Conservation (phyloP, 2,329 filamentous ascomycete species). For the Dichotomopilus funicola region DNA sequence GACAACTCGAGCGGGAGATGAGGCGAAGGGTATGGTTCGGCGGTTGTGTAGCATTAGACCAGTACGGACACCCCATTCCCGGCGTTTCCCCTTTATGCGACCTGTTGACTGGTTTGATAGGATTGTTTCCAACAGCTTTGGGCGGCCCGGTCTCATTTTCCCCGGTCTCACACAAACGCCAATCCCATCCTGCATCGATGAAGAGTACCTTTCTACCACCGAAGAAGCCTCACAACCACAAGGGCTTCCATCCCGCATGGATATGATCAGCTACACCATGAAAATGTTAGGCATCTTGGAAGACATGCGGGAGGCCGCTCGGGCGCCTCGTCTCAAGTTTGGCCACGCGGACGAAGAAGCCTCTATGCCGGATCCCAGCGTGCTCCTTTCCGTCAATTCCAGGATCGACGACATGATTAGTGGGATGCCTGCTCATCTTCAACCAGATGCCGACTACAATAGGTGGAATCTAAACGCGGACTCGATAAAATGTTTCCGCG, state of each 20-base stretch:
- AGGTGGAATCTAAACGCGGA: slow-evolving; percentile 2
- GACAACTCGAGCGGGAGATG: slow-evolving; percentile 27
- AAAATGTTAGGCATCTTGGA: slow-evolving; percentile 19
- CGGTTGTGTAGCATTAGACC: slow-evolving; percentile 26
- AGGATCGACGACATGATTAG: slow-evolving; percentile 13
- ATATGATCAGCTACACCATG: slow-evolving; percentile 18
- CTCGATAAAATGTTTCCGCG: slow-evolving; percentile 1
- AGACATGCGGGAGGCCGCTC: slow-evolving; percentile 3
- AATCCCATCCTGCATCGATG: slow-evolving; percentile 25
- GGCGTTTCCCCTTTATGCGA: background rate
- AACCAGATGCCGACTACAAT: slow-evolving; percentile 5
- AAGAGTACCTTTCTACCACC: slow-evolving; percentile 24
- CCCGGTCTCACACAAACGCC: slow-evolving; percentile 11
- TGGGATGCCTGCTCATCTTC: slow-evolving; percentile 9
- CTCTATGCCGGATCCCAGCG: slow-evolving; percentile 11
- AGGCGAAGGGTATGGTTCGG: slow-evolving; percentile 27
- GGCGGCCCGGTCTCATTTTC: slow-evolving; percentile 22
- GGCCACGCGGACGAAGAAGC: background rate
- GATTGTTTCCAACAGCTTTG: slow-evolving; percentile 26
- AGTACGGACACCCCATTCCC: slow-evolving; percentile 14
- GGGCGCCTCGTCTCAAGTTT: background rate
- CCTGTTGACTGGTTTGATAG: slow-evolving; percentile 11
- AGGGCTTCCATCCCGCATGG: slow-evolving; percentile 21
- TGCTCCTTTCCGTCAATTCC: slow-evolving; percentile 12
- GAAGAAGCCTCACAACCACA: slow-evolving; percentile 23